Evolutionary conservation across 75 land plant genomes (phyloP), one percentile per base, ranked within the genome.

Genomic region (Ceratopteris richardii): DNA sequence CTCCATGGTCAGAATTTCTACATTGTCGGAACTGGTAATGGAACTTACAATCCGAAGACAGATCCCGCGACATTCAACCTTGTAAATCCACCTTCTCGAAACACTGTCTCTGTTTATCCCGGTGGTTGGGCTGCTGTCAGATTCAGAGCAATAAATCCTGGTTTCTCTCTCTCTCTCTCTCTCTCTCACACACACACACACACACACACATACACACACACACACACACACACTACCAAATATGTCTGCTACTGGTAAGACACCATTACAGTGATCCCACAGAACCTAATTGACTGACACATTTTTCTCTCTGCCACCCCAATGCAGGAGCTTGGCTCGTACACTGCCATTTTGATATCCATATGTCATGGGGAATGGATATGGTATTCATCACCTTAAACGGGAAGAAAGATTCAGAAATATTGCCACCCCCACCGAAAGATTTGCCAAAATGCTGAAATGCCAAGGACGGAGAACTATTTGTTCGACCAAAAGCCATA

Each of bases 121-220:
- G 64, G 64, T 21, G 71, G 71, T 12, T 68, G 71, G 71, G 64
- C 61, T 21, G 71, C 64, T 39, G 27, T 68, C n/a, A 28, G 71
- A 6, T 68, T 51, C 27, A 20, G 30, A 23, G 71, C 71, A 7
- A 47, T 50, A 14, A 68, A 68, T 21, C 71, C 71, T 37, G 71
- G 71, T 68, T 31, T 29, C 29, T 29, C 19, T 61, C 52, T 18
- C 26, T 29, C 28, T 21, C 37, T 33, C 37, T 33, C 37, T 33
- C 37, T 33, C 37, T 33, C 37, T 33, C 37, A 4, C 37, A 4
- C 37, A 4, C 37, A 4, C 37, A 4, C 37, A 4, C 37, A 4
- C 37, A 4, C 37, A 9, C 37, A 4, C 37, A 4, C 37, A 3
- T 33, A 9, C 37, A 9, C 37, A 3, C 37, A 33, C 37, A 33